These are phyloP conservation scores for Galerina marginata DNA, from an alignment of 768 basidiomycete genomes.

Conservation along the genomic window DNA sequence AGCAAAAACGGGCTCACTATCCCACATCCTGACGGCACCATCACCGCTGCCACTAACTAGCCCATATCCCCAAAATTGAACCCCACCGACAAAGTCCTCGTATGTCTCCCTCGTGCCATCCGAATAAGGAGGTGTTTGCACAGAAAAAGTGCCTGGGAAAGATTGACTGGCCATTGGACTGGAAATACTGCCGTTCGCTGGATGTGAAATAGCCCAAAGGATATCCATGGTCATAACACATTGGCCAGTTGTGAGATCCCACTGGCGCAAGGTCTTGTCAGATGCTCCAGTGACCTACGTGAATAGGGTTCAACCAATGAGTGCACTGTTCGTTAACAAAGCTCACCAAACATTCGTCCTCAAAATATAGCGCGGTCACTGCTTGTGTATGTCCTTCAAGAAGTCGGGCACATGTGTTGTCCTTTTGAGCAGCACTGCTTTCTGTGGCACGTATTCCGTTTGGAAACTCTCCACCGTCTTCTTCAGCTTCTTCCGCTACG, in stretches of 20 bases:
- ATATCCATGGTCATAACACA: constrained; percentile 99
- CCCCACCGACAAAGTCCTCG: constrained; percentile 95
- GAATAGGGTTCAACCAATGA: constrained; percentile 21
- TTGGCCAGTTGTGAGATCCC: constrained; percentile 97
- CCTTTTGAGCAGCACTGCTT: constrained; percentile 41
- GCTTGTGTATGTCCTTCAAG: constrained; percentile 93
- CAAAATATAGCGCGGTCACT: constrained; percentile 94
- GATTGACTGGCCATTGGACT: constrained; percentile 46
- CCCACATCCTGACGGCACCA: constrained; percentile 99
- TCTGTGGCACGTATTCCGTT: constrained; percentile 47
- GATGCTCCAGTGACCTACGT: constrained; percentile 93
- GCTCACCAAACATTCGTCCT: constrained; percentile 89
- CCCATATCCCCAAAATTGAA: constrained; percentile 99
- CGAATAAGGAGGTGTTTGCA: constrained; percentile 85
- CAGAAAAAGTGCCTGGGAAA: constrained; percentile 69
- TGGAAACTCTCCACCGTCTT: constrained; percentile 50
- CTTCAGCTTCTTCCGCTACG: constrained; percentile 63
- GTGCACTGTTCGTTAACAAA: neutral
- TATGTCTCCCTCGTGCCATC: constrained; percentile 96
- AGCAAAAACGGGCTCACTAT: constrained; percentile 68
- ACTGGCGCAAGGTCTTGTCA: constrained; percentile 97
- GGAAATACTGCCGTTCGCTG: constrained; percentile 53
- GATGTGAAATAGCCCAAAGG: constrained; percentile 97
- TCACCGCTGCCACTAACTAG: constrained; percentile 97
- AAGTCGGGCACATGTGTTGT: constrained; percentile 70